Evolutionary conservation across 352 stramenopile genomes (phyloP).

Genomic region (Phytophthora fragariaefolia): DNA sequence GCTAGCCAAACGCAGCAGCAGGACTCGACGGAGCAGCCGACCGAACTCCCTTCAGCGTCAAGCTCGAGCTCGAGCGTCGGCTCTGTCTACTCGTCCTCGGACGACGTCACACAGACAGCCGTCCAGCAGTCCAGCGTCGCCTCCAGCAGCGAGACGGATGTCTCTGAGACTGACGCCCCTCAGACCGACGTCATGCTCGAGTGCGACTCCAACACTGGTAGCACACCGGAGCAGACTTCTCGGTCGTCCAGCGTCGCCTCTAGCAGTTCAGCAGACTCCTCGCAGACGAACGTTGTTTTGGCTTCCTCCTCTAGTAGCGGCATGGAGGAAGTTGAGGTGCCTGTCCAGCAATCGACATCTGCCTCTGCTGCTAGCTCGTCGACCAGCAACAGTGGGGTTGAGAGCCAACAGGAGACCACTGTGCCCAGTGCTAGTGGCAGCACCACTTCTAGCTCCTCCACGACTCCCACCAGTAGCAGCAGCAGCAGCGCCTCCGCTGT

Average conservation of each 20-base stretch:
- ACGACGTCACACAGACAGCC: conserved; percentile 19
- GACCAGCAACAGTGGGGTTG: not conserved
- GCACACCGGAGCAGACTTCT: not conserved
- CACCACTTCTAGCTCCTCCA: not conserved
- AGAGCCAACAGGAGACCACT: conserved; percentile 8
- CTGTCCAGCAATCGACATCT: conserved; percentile 2
- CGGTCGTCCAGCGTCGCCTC: conserved; percentile 14
- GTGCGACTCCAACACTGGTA: conserved; percentile 13
- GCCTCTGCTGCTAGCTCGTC: conserved; percentile 5
- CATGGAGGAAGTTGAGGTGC: conserved; percentile 3
- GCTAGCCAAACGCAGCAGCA: conserved; percentile 22
- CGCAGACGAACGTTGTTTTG: not conserved
- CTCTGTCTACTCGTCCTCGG: conserved; percentile 5
- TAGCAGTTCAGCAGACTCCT: not conserved
- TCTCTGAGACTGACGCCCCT: not conserved
- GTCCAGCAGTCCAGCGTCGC: conserved; percentile 27
- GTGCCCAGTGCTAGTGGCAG: not conserved
- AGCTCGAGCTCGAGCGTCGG: conserved; percentile 5
- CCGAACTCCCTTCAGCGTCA: conserved; percentile 5
- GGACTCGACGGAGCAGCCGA: conserved; percentile 14
- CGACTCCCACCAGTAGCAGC: not conserved
- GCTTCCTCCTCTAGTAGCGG: conserved; percentile 8
- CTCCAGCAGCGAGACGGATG: conserved; percentile 15
- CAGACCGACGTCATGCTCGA: conserved; percentile 8
- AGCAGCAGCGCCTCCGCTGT: not conserved